Conservation (phyloP, 2,329 filamentous ascomycete genomes). For the Fusarium abutilonis region DNA sequence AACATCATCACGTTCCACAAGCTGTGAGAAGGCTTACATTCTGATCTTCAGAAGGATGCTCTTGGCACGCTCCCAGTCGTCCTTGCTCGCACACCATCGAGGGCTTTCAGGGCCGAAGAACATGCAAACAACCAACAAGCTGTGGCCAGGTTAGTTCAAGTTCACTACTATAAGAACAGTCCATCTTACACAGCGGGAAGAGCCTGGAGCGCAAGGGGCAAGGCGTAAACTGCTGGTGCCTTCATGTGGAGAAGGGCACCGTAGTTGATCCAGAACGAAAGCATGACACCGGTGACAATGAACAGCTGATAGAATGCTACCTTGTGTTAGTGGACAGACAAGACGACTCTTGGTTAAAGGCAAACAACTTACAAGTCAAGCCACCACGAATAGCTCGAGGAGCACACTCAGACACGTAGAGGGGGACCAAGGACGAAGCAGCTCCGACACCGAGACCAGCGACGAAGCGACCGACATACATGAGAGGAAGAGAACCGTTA, state of each 20-base stretch:
- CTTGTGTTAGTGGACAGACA: neutral
- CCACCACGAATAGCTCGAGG: constrained; percentile 62
- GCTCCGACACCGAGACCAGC: constrained; percentile 62
- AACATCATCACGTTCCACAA: no score
- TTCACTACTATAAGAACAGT: neutral
- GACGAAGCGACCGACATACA: constrained; percentile 72
- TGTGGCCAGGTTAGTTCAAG: constrained; percentile 28
- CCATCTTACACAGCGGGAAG: constrained; percentile 64
- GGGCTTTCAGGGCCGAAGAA: constrained; percentile 68
- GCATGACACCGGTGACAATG: constrained; percentile 57
- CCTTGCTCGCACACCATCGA: constrained; percentile 73
- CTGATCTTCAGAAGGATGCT: constrained; percentile 63
- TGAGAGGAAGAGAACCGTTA: constrained; percentile 64
- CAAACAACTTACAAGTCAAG: constrained; percentile 53
- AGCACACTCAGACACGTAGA: constrained; percentile 61
- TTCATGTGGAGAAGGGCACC: constrained; percentile 59
- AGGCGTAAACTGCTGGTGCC: constrained; percentile 63
- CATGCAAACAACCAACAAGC: constrained; percentile 68
- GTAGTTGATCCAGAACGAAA: constrained; percentile 63
- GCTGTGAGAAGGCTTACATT: constrained; percentile 40
- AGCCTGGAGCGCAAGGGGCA: constrained; percentile 72
- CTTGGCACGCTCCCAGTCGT: constrained; percentile 73
- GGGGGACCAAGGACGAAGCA: constrained; percentile 57
- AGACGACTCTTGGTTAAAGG: neutral
- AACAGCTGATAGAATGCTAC: constrained; percentile 61